Conservation (phyloP, 106 monocot genomes). For the Hemerocallis citrina region DNA sequence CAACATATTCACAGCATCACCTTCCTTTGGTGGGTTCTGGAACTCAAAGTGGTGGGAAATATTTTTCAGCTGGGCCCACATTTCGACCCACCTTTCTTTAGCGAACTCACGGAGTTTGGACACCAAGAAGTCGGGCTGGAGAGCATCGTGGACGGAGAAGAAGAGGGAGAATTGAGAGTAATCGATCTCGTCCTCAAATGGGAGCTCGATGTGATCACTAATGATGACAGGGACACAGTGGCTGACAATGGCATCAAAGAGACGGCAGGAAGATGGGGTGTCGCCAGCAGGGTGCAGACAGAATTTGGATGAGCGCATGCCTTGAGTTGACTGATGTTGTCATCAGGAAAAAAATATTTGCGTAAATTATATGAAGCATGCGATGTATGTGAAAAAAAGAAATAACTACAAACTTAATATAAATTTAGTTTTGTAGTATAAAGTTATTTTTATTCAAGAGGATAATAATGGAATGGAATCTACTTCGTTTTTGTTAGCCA, state of each 20-base stretch:
- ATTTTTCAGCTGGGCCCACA: slow-evolving; percentile 72
- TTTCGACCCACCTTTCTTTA: slow-evolving; percentile 55
- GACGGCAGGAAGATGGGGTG: slow-evolving; percentile 96
- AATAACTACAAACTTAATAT: too few relatives aligned
- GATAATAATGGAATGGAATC: too few relatives aligned
- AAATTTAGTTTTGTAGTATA: too few relatives aligned
- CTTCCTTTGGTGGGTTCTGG: slow-evolving; percentile 51
- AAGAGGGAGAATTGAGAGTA: slow-evolving; percentile 77
- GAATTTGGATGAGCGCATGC: slow-evolving; percentile 93
- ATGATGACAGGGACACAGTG: slow-evolving; percentile 91
- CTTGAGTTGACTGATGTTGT: slow-evolving; percentile 78
- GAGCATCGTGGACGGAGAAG: slow-evolving; percentile 68
- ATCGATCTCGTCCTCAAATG: slow-evolving; percentile 83
- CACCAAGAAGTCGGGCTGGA: slow-evolving; percentile 48
- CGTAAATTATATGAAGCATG: too few relatives aligned
- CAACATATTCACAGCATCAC: slow-evolving; percentile 89
- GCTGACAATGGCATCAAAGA: slow-evolving; percentile 92
- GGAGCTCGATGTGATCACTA: slow-evolving; percentile 86
- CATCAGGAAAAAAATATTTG: too few relatives aligned
- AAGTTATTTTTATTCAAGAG: too few relatives aligned
- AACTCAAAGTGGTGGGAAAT: slow-evolving; percentile 73
- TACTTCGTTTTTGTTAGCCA: too few relatives aligned
- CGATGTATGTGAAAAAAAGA: too few relatives aligned
- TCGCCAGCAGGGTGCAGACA: slow-evolving; percentile 95
- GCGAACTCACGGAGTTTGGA: slow-evolving; percentile 44